These are phyloP conservation scores for Lasiodiplodia sp. DNA, from an alignment of 2,329 filamentous ascomycete species.

Conservation along the genomic window DNA sequence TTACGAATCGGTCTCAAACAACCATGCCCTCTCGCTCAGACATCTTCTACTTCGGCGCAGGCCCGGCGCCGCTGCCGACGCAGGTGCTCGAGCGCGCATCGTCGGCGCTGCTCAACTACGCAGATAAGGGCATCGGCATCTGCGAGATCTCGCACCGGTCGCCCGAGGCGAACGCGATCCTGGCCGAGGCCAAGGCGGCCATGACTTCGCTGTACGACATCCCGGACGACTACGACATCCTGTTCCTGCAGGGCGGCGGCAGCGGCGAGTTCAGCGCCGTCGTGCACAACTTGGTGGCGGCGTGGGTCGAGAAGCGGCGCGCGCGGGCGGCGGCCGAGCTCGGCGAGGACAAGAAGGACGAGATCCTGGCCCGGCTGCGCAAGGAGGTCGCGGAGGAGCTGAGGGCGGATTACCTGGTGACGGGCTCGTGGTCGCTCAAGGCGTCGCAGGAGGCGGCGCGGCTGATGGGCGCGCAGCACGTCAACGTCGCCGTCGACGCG, in stretches of 20 bases:
- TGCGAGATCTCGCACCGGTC: conserved; percentile 93
- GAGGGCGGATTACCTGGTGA: conserved; percentile 88
- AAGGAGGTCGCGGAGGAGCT: conserved; percentile 73
- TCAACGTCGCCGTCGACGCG: conserved; percentile 80
- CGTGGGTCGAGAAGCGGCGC: conserved; percentile 79
- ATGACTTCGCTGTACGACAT: conserved; percentile 79
- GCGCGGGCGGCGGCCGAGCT: conserved; percentile 65
- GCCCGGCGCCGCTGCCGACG: conserved; percentile 86
- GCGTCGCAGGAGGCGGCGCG: conserved; percentile 83
- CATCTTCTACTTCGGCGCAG: conserved; percentile 87
- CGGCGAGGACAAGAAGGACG: conserved; percentile 50
- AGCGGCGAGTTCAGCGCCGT: conserved; percentile 85
- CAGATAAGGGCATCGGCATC: conserved; percentile 81
- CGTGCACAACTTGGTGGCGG: conserved; percentile 81
- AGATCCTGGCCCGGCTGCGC: conserved; percentile 66
- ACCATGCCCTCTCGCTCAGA: conserved; percentile 76
- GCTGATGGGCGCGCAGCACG: conserved; percentile 76
- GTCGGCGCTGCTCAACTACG: conserved; percentile 79
- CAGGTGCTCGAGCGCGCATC: conserved; percentile 79
- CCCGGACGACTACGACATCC: conserved; percentile 83
- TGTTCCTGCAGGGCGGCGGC: conserved; percentile 89
- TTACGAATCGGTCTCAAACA: neutral
- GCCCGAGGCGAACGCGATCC: conserved; percentile 76
- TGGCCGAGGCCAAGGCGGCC: conserved; percentile 78
- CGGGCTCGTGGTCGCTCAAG: conserved; percentile 90